Base-by-base conservation (phyloP, 2,329 filamentous ascomycete species). In the Trichothecium roseum region DNA sequence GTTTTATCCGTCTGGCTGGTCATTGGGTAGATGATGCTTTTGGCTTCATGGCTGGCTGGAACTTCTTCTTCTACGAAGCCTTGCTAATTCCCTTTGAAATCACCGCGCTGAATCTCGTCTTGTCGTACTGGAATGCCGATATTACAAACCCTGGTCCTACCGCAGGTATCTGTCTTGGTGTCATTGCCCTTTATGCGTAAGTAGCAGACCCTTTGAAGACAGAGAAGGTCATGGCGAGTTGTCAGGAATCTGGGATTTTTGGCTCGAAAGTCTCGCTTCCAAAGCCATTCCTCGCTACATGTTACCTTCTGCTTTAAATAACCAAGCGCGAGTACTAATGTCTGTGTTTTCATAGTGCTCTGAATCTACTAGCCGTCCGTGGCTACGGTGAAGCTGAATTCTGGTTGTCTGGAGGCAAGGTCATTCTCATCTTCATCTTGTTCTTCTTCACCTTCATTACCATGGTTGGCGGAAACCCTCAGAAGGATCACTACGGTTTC, bases 381-480 rank as follows among this genome's bases (percentile, higher is more conserved):
- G 55, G 50, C 34, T 65, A 56, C 37, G 62, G 62, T 18, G 53
- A 57, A 16, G 49, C 58, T 2, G 63, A 66, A 44, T 65, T 66
- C 40, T 64, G 57, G 40, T 45, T 63, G 16, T 55, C 61, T 1
- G 51, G 53, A 41, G 52, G 71, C 39, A 70, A 75, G 45, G 66
- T 78, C 37, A 53, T 71, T 4, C 57, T 80, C 8, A 69, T 80
- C 33, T 49, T 78, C 34, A 66, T 68, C 27, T 56, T 81, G 29
- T 72, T 73, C 39, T 62, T 74, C 34, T 68, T 74, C 47, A 69
- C 69, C 12, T 53, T 78, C 20, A 59, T 77, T 32, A 70, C 78
- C 42, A 69, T 77, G 48, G 60, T 74, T 0, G 76, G 76, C 10
- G 76, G 74, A 20, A 68, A 73, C 4, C 68, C 75, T 0, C 68